These are phyloP conservation scores for Spongispora temasekensis DNA, from an alignment of 1,284 basidiomycete genomes.

Conservation along the genomic window DNA sequence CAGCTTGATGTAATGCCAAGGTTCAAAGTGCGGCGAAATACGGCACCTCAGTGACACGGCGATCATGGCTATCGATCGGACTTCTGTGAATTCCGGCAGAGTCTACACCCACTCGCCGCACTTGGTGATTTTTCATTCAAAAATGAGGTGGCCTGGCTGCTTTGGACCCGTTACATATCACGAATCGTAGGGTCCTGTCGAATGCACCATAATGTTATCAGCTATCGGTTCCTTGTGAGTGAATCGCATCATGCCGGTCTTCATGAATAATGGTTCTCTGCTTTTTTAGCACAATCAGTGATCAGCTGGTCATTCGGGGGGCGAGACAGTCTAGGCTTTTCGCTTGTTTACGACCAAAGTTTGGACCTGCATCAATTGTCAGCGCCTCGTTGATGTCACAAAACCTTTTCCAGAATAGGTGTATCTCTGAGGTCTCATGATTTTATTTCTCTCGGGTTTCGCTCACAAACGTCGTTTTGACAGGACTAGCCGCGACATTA, in stretches of 20 bases:
- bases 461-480: constrained; percentile 5
- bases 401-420: constrained; percentile 3
- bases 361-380: constrained; percentile 1
- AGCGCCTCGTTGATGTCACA: constrained; percentile 20
- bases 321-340: neutral
- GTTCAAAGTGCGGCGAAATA: constrained; percentile 14
- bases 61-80: constrained; percentile 26
- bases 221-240: constrained; percentile 11
- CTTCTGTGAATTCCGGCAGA: constrained; percentile 16
- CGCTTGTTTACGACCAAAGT: neutral
- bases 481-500: neutral
- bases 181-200: constrained; percentile 17
- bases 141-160: constrained; percentile 14
- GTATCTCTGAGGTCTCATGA: neutral
- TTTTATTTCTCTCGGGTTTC: constrained; percentile 8
- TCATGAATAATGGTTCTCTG: neutral
- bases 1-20: constrained; percentile 15
- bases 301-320: constrained; percentile 3
- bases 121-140: constrained; percentile 30
- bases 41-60: constrained; percentile 17
- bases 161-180: constrained; percentile 9
- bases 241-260: neutral
- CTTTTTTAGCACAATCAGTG: constrained; percentile 14
- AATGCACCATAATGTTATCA: constrained; percentile 4
- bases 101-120: constrained; percentile 12